These are phyloP conservation scores for Cornus suecica DNA, from an alignment of 148 eudicot genomes.

Conservation along the genomic window DNA sequence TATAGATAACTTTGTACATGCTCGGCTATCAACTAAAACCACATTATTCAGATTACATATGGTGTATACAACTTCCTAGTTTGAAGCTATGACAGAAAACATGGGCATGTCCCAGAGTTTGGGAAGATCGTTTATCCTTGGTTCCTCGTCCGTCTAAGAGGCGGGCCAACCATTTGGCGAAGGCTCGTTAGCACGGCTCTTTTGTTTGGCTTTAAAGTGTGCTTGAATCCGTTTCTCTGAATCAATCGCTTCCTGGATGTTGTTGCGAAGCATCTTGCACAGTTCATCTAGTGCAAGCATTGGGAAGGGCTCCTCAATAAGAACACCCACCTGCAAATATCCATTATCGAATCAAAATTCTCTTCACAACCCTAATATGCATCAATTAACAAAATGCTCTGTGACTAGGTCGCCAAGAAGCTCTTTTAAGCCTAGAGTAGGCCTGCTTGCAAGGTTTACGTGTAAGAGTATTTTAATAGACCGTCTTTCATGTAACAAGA, in stretches of 20 bases:
- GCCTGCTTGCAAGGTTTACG: background rate
- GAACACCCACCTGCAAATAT: slow-evolving; percentile 82
- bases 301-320: slow-evolving; percentile 95
- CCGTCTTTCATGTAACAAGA: too few relatives aligned
- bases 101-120: background rate
- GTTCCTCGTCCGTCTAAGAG: slow-evolving; percentile 29
- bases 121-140: slow-evolving; percentile 7
- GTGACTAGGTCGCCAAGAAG: background rate
- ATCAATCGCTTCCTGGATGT: slow-evolving; percentile 53
- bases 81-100: background rate
- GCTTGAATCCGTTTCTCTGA: slow-evolving; percentile 47
- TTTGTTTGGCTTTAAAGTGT: slow-evolving; percentile 50
- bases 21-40: background rate
- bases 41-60: slow-evolving; percentile 1
- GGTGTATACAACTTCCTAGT: background rate
- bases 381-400: background rate
- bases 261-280: slow-evolving; percentile 48
- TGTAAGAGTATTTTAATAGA: too few relatives aligned
- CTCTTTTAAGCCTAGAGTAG: background rate
- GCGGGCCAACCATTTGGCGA: slow-evolving; percentile 67
- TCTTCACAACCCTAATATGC: background rate
- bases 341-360: background rate
- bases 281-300: slow-evolving; percentile 90
- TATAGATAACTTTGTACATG: background rate
- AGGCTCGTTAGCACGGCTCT: slow-evolving; percentile 31